Evolutionary conservation across 441 rosid species (phyloP).

Genomic region (Hura crepitans): DNA sequence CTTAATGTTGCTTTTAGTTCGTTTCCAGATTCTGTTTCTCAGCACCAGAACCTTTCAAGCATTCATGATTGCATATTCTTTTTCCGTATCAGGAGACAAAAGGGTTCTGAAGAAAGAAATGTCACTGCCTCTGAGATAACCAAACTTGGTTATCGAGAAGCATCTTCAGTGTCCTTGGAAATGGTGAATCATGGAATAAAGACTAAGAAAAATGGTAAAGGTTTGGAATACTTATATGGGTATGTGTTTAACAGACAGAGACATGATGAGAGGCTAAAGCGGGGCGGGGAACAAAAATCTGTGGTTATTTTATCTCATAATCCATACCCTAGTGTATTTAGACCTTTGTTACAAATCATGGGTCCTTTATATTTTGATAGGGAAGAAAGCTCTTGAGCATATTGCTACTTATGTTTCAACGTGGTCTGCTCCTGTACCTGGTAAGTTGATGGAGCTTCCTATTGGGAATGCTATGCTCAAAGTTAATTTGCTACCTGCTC

Average conservation of each 20-base stretch:
- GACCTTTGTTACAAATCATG: conserved; percentile 88
- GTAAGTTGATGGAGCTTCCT: conserved; percentile 87
- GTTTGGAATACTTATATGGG: conserved; percentile 62
- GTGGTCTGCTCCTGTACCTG: conserved; percentile 88
- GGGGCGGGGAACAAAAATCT: conserved; percentile 97
- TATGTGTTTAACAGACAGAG: conserved; percentile 92
- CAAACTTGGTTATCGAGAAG: conserved; percentile 32
- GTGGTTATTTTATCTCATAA: conserved; percentile 78
- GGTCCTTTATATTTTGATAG: conserved; percentile 93
- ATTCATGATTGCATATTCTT: conserved; percentile 95
- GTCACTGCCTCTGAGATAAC: conserved; percentile 32
- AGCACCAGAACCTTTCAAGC: conserved; percentile 80
- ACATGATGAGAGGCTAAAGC: conserved; percentile 88
- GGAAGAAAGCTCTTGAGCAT: conserved; percentile 78
- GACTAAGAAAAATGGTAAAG: conserved; percentile 20
- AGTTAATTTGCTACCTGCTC: conserved; percentile 85
- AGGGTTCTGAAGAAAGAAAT: conserved; percentile 30
- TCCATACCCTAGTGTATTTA: conserved; percentile 80
- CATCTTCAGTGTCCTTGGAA: conserved; percentile 23
- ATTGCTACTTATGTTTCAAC: conserved; percentile 78
- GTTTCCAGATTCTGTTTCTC: conserved; percentile 93
- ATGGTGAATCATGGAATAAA: conserved; percentile 19
- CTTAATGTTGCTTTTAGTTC: conserved; percentile 89
- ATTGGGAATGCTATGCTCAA: conserved; percentile 84
- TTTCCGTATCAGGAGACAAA: conserved; percentile 68